Conservation (phyloP, 768 basidiomycete genomes). For the Leccinum rimulosum region DNA sequence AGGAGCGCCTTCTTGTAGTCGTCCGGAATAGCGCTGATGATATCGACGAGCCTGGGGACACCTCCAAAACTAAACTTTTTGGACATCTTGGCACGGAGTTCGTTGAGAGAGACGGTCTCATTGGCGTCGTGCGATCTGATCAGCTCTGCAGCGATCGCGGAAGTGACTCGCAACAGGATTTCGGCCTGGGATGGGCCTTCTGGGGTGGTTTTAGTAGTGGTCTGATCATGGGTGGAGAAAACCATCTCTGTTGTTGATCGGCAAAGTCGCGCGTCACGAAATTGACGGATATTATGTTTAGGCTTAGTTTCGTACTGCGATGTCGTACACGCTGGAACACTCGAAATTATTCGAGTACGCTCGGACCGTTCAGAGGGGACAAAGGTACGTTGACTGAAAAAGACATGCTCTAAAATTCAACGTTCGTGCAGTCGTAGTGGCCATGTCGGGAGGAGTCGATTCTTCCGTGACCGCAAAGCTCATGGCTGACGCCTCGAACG, state of each 20-base stretch:
- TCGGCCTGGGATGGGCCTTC: slow-evolving; percentile 87
- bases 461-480: slow-evolving; percentile 86
- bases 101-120: slow-evolving; percentile 80
- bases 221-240: neutral
- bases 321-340: slow-evolving; percentile 6
- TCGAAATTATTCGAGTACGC: slow-evolving; percentile 15
- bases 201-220: neutral
- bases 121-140: slow-evolving; percentile 84
- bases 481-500: slow-evolving; percentile 54
- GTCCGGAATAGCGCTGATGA: slow-evolving; percentile 97
- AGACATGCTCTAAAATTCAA: neutral
- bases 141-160: slow-evolving; percentile 91
- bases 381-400: slow-evolving; percentile 17
- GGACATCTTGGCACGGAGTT: slow-evolving; percentile 80
- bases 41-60: slow-evolving; percentile 92
- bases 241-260: slow-evolving; percentile 29
- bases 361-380: slow-evolving; percentile 25
- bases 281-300: slow-evolving; percentile 10
- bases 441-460: slow-evolving; percentile 96
- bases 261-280: neutral
- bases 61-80: slow-evolving; percentile 87
- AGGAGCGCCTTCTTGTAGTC: slow-evolving; percentile 91
- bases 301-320: slow-evolving; percentile 10
- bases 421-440: slow-evolving; percentile 65
- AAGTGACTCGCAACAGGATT: slow-evolving; percentile 83